Conservation (phyloP, 805 yeast species). For the Scheffersomyces coipomensis region DNA sequence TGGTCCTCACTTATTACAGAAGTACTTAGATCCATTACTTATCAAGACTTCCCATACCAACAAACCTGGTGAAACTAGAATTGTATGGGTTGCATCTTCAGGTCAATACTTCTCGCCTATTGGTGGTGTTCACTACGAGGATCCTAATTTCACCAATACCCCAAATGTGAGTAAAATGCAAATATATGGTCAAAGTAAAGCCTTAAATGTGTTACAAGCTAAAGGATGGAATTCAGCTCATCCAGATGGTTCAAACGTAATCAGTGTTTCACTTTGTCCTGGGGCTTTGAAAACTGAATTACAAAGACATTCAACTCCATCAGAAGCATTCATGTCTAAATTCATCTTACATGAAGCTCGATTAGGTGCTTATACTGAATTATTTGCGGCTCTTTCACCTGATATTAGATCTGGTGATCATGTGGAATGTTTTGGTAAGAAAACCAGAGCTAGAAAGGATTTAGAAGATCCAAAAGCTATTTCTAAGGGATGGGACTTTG, state of each 20-base stretch:
- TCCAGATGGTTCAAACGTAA: constrained; percentile 22
- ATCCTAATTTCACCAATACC: constrained; percentile 21
- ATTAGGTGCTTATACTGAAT: constrained; percentile 45
- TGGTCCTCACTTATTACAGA: constrained; percentile 8
- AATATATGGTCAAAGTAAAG: constrained; percentile 45
- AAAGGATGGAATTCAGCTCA: constrained; percentile 31
- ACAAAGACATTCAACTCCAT: constrained; percentile 14
- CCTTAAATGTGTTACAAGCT: constrained; percentile 35
- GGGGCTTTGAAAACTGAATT: constrained; percentile 37
- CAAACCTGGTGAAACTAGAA: constrained; percentile 17
- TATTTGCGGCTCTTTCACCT: constrained; percentile 40
- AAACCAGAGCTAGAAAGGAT: constrained; percentile 1
- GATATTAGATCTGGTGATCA: constrained; percentile 31
- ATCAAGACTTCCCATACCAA: constrained; percentile 21
- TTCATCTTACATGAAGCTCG: constrained; percentile 16
- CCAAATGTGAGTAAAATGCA: constrained; percentile 9
- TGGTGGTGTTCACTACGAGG: constrained; percentile 32
- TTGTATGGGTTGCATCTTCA: constrained; percentile 46
- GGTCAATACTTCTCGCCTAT: constrained; percentile 31
- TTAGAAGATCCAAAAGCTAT: constrained; percentile 19
- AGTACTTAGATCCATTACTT: constrained; percentile 6
- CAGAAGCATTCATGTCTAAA: not conserved
- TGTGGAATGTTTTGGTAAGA: constrained; percentile 33
- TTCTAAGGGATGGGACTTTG: too few relatives aligned
- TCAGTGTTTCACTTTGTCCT: constrained; percentile 38